Evolutionary conservation across 2,329 filamentous ascomycete species (phyloP).

Genomic region (Pseudonectria foliicola): DNA sequence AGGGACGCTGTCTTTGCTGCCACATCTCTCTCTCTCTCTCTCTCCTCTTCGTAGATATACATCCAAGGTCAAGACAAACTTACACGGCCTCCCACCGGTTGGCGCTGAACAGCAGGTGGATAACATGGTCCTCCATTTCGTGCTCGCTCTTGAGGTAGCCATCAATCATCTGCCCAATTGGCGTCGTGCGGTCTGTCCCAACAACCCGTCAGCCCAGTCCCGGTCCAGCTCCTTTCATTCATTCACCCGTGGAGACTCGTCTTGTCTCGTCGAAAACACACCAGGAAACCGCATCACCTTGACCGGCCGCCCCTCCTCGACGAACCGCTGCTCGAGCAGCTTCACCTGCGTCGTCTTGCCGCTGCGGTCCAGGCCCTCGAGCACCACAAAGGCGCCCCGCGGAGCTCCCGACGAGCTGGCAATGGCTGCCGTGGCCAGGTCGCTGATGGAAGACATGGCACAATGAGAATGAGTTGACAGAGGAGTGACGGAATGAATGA

Average conservation of each 20-base stretch:
- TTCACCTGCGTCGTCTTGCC: constrained; percentile 90
- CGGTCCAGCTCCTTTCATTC: neutral
- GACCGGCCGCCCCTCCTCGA: constrained; percentile 41
- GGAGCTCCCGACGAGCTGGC: constrained; percentile 28
- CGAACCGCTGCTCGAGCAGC: constrained; percentile 51
- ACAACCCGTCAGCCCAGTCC: constrained; percentile 4
- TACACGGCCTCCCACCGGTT: constrained; percentile 77
- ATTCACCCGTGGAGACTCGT: too few species aligned
- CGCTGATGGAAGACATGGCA: constrained; percentile 41
- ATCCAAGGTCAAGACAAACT: constrained; percentile 25
- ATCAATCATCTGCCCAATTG: constrained; percentile 83
- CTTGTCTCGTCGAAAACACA: constrained; percentile 25
- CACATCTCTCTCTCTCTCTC: too few species aligned
- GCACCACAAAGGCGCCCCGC: constrained; percentile 65
- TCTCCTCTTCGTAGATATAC: too few species aligned
- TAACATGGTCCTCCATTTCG: constrained; percentile 77
- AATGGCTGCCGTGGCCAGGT: constrained; percentile 41
- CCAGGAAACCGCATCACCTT: constrained; percentile 52
- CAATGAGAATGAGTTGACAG: too few species aligned
- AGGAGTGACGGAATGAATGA: too few species aligned
- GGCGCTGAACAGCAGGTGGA: constrained; percentile 83
- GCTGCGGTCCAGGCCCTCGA: constrained; percentile 84
- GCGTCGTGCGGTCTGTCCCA: constrained; percentile 64
- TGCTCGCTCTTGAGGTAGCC: constrained; percentile 66
- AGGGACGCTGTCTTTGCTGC: neutral